Evolutionary conservation across 495 filamentous ascomycete genomes (phyloP).

Genomic region (Aspergillus diversus): DNA sequence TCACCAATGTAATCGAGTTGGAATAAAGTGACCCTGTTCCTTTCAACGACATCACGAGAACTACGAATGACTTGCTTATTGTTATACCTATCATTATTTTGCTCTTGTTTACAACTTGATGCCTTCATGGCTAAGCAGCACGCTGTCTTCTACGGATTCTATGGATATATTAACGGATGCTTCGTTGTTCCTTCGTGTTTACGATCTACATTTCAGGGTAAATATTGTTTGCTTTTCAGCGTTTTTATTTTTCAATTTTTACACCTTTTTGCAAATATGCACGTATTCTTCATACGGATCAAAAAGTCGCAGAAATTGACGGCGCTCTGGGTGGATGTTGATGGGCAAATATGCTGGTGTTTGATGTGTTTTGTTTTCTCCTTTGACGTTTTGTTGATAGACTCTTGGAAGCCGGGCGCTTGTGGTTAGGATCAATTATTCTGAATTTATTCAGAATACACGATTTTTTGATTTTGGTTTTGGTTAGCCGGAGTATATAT

Average conservation of each 20-base stretch:
- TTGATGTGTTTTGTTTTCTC: conserved; percentile 7
- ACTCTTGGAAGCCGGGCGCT: conserved; percentile 25
- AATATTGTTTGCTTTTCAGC: conserved; percentile 16
- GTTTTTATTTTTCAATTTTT: conserved; percentile 11
- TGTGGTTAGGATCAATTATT: conserved; percentile 16
- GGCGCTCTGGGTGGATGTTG: conserved; percentile 13
- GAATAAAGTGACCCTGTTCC: not conserved
- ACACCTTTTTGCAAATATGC: conserved; percentile 4
- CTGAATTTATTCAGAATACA: conserved; percentile 4
- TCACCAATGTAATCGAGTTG: not conserved
- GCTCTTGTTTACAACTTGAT: not conserved
- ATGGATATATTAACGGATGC: conserved; percentile 7
- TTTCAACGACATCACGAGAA: conserved; percentile 24
- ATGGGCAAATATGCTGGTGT: conserved; percentile 1
- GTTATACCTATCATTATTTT: not conserved
- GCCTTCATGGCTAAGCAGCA: not conserved
- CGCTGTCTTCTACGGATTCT: not conserved
- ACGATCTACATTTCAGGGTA: conserved; percentile 20
- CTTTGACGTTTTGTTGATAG: conserved; percentile 17
- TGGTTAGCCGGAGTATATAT: conserved; percentile 10
- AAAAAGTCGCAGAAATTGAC: conserved; percentile 10
- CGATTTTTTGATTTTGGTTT: not conserved
- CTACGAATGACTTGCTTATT: conserved; percentile 16
- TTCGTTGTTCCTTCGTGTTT: conserved; percentile 12
- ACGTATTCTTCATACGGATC: conserved; percentile 7